phyloP scores from a whole-genome alignment of 805 yeast genomes.

The Sungouiella thailandica region DNA sequence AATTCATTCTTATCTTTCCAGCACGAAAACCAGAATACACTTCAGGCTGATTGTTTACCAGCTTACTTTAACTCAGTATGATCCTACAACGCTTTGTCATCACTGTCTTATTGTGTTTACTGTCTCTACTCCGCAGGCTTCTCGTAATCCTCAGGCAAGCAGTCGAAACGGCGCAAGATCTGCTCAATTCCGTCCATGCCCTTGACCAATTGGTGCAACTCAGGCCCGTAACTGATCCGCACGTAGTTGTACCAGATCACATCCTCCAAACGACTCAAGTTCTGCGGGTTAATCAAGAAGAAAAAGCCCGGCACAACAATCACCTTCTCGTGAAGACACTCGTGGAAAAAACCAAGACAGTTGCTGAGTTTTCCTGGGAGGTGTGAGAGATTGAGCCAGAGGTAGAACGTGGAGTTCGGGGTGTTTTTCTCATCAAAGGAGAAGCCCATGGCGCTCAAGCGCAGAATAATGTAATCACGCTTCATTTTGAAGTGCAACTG shows the following conservation, averaged over 20 bases:
- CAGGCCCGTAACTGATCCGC: slow-evolving; percentile 59
- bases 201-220: slow-evolving; percentile 40
- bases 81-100: too few species aligned
- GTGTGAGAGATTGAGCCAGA: slow-evolving; percentile 54
- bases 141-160: slow-evolving; percentile 28
- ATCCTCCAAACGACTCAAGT: slow-evolving; percentile 43
- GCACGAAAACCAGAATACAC: too few species aligned
- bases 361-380: slow-evolving; percentile 53
- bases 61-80: too few species aligned
- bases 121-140: too few species aligned
- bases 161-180: slow-evolving; percentile 39
- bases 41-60: too few species aligned
- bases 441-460: slow-evolving; percentile 52
- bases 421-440: slow-evolving; percentile 35
- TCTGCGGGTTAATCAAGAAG: slow-evolving; percentile 54
- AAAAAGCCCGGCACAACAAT: slow-evolving; percentile 61
- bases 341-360: slow-evolving; percentile 60
- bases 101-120: too few species aligned
- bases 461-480: slow-evolving; percentile 48
- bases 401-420: slow-evolving; percentile 56
- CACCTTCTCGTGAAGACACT: slow-evolving; percentile 54
- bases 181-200: slow-evolving; percentile 61
- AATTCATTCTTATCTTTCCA: too few species aligned
- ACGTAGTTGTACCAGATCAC: slow-evolving; percentile 57
- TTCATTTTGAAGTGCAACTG: slow-evolving; percentile 54